Evolutionary conservation across 2,329 filamentous ascomycete genomes (phyloP).

Genomic region (Exophiala oligosperma): DNA sequence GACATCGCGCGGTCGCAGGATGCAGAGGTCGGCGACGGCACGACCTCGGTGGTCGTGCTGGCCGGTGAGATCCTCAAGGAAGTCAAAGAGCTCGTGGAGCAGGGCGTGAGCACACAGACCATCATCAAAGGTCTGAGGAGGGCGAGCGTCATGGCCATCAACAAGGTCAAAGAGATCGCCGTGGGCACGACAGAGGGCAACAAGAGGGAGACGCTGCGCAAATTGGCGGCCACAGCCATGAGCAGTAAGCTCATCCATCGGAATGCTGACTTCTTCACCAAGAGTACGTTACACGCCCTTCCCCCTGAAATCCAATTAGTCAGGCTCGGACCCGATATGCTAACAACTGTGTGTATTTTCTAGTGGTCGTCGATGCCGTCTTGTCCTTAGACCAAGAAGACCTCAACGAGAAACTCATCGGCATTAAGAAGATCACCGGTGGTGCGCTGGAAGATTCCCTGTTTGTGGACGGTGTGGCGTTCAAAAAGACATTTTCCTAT

Average conservation of each 20-base stretch:
- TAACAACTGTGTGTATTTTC: not conserved
- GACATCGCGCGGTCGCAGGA: constrained; percentile 99
- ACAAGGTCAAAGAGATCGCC: constrained; percentile 98
- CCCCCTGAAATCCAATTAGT: no score
- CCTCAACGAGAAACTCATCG: constrained; percentile 96
- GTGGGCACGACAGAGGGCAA: constrained; percentile 79
- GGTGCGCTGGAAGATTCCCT: constrained; percentile 94
- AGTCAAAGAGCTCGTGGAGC: constrained; percentile 92
- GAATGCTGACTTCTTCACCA: constrained; percentile 95
- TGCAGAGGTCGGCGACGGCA: constrained; percentile 96
- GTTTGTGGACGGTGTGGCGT: constrained; percentile 96
- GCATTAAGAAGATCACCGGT: constrained; percentile 96
- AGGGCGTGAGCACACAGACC: constrained; percentile 93
- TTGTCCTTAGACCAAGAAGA: constrained; percentile 94
- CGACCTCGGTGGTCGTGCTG: constrained; percentile 93
- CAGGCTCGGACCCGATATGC: no score
- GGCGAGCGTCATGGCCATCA: constrained; percentile 86
- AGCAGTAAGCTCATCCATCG: constrained; percentile 99
- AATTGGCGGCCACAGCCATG: constrained; percentile 95
- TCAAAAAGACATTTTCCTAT: constrained; percentile 99
- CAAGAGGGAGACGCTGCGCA: constrained; percentile 81
- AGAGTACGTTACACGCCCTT: constrained; percentile 62
- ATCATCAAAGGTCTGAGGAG: constrained; percentile 95
- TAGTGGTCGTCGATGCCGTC: constrained; percentile 97
- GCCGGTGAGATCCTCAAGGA: constrained; percentile 98